Evolutionary conservation across 768 basidiomycete genomes (phyloP), one percentile per base, ranked within the genome.

Genomic region (Paxillus involutus): DNA sequence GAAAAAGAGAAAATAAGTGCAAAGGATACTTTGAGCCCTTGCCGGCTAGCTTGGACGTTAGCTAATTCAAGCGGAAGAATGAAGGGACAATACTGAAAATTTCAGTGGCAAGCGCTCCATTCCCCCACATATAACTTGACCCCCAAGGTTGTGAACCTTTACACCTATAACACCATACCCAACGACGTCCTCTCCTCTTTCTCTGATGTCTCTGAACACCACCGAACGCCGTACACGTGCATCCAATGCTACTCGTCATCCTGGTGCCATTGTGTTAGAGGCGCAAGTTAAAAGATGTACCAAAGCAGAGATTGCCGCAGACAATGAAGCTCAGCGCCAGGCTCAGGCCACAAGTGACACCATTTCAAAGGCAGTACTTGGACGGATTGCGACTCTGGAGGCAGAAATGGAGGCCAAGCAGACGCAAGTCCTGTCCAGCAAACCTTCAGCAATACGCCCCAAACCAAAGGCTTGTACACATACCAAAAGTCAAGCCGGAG

Each of bases 221-320:
- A 41, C 39, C 8, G 39, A 41, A 41, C 13, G 19, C 19, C 9
- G 42, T 26, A 43, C 42, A 11, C 46, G 16, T 39, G 36, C 49
- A 40, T 21, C n/a, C 14, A 50, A 50, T 50, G 39, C 49, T 16
- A 40, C 19, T 9, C n/a, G 6, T 7, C 49, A 37, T 17, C 49
- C 49, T 42, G 49, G 49, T n/a, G 7, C 16, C 14, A 50, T 50
- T 39, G 37, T 50, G 7, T 26, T 50, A n/a, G 49, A 50, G n/a
- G 40, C 40, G 9, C 49, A 26, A 52, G 39, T 2, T 14, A 50
- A 50, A 41, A 14, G 49, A 30, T n/a, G 26, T 17, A 50, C 21
- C 49, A 39, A 42, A 30, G 37, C 35, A 19, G 29, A 47, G 29
- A 36, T 30, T 6, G 30, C 46, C 12, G 46, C 29, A 30, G 46